Evolutionary conservation across 1,284 basidiomycete species (phyloP).

Genomic region (Malassezia obtusa): DNA sequence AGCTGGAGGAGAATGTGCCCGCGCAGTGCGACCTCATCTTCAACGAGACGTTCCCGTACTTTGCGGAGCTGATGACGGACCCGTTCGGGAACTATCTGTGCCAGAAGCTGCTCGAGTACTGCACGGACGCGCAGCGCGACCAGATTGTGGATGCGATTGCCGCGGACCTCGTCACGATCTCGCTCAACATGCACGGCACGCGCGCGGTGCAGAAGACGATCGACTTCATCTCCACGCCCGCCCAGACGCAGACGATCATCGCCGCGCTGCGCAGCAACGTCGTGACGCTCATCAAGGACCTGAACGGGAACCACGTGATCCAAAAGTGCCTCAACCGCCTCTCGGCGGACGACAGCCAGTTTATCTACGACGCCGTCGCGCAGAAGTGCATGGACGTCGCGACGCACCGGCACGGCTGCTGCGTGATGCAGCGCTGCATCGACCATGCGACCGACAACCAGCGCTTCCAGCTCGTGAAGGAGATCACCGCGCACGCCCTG

Average conservation of each 20-base stretch:
- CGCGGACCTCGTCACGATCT: constrained; percentile 92
- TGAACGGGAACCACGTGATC: constrained; percentile 99
- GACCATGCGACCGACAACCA: constrained; percentile 95
- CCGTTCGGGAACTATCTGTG: constrained; percentile 99
- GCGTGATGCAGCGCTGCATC: constrained; percentile 94
- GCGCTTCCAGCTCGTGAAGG: constrained; percentile 89
- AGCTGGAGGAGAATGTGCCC: constrained; percentile 85
- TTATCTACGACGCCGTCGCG: constrained; percentile 99
- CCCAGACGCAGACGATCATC: constrained; percentile 93
- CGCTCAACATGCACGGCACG: constrained; percentile 99
- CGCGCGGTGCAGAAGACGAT: constrained; percentile 99
- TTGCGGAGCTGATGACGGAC: constrained; percentile 98
- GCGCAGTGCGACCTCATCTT: constrained; percentile 86
- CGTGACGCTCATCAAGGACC: constrained; percentile 97
- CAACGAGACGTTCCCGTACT: constrained; percentile 92
- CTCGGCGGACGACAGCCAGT: constrained; percentile 96
- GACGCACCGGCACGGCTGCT: constrained; percentile 97
- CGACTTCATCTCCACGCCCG: constrained; percentile 64
- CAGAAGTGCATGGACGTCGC: constrained; percentile 98
- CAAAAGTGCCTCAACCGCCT: constrained; percentile 99
- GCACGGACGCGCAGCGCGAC: constrained; percentile 94
- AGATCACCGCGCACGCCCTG: constrained; percentile 96
- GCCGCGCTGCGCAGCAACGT: constrained; percentile 92
- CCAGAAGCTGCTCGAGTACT: constrained; percentile 94
- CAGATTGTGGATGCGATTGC: constrained; percentile 95